Evolutionary conservation across 306 rosid species (phyloP).

Genomic region (Cicer arietinum): DNA sequence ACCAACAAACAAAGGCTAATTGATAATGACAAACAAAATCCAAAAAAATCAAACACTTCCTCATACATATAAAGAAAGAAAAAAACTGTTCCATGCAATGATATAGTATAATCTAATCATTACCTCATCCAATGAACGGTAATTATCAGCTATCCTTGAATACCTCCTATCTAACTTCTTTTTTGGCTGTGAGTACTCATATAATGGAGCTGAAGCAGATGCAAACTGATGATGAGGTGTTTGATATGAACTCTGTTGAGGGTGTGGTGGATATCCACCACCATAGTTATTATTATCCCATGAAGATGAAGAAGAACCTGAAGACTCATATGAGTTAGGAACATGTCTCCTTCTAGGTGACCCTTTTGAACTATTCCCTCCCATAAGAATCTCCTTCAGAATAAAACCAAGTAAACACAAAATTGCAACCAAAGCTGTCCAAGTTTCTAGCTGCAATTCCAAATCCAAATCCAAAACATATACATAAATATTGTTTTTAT

Average conservation of each 20-base stretch:
- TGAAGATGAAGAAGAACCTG: conserved; percentile 48
- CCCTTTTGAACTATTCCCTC: conserved; percentile 61
- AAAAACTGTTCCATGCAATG: conserved; percentile 34
- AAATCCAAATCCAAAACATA: conserved; percentile 14
- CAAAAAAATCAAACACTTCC: conserved; percentile 24
- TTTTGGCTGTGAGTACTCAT: conserved; percentile 47
- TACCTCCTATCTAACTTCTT: conserved; percentile 65
- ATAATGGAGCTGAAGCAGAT: conserved; percentile 54
- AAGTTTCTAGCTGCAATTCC: conserved; percentile 47
- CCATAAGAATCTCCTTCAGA: conserved; percentile 58
- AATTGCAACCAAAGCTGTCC: conserved; percentile 47
- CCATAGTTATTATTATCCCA: conserved; percentile 49
- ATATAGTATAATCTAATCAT: conserved; percentile 36
- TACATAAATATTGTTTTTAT: conserved; percentile 8
- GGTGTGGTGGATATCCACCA: conserved; percentile 46
- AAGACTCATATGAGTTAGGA: conserved; percentile 43
- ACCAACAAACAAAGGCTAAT: conserved; percentile 18
- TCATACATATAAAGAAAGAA: background rate
- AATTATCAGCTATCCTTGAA: conserved; percentile 81
- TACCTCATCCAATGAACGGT: conserved; percentile 83
- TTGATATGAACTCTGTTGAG: conserved; percentile 47
- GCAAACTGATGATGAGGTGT: conserved; percentile 55
- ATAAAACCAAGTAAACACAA: conserved; percentile 42
- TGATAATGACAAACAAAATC: conserved; percentile 40
- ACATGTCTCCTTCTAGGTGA: conserved; percentile 45